Evolutionary conservation across 2,329 filamentous ascomycete genomes (phyloP).

Genomic region (Sarocladiaceae sp.): DNA sequence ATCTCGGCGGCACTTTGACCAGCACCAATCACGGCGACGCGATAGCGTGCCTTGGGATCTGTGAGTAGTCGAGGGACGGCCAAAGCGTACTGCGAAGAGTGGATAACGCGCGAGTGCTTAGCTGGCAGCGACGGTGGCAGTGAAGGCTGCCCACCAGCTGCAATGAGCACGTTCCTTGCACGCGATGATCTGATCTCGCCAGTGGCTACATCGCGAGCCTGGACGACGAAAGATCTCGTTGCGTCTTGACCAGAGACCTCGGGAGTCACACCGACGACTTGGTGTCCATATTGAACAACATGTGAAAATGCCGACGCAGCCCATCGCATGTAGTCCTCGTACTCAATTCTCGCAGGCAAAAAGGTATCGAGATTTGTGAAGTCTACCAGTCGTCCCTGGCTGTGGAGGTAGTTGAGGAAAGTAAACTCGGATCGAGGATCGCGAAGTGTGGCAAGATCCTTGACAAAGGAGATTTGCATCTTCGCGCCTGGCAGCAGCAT

Average conservation of each 20-base stretch:
- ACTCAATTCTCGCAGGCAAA: slow-evolving; percentile 79
- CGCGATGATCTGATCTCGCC: slow-evolving; percentile 48
- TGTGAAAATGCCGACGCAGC: slow-evolving; percentile 76
- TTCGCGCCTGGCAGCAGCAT: slow-evolving; percentile 91
- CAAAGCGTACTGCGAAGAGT: slow-evolving; percentile 82
- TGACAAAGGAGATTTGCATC: slow-evolving; percentile 98
- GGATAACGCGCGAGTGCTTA: slow-evolving; percentile 70
- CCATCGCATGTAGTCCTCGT: slow-evolving; percentile 95
- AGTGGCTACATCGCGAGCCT: slow-evolving; percentile 57
- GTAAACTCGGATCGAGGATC: slow-evolving; percentile 90
- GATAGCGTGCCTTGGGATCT: slow-evolving; percentile 54
- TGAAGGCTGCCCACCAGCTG: slow-evolving; percentile 58
- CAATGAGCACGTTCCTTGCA: slow-evolving; percentile 62
- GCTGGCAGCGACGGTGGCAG: slow-evolving; percentile 68
- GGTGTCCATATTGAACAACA: slow-evolving; percentile 69
- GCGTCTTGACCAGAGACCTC: slow-evolving; percentile 40
- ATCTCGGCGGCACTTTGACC: slow-evolving; percentile 96
- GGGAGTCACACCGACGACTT: slow-evolving; percentile 69
- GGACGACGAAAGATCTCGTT: slow-evolving; percentile 64
- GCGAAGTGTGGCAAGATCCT: slow-evolving; percentile 86
- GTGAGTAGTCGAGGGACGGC: slow-evolving; percentile 55
- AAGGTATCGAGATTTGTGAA: slow-evolving; percentile 92
- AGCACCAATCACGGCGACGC: slow-evolving; percentile 79
- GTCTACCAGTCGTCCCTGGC: slow-evolving; percentile 74
- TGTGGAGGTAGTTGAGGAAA: slow-evolving; percentile 90